Percentiles rank a stretch among this genome's conserved stretches.
phyloP scores from a whole-genome alignment of 208 protist genomes.

The Phytomonas sp. region DNA sequence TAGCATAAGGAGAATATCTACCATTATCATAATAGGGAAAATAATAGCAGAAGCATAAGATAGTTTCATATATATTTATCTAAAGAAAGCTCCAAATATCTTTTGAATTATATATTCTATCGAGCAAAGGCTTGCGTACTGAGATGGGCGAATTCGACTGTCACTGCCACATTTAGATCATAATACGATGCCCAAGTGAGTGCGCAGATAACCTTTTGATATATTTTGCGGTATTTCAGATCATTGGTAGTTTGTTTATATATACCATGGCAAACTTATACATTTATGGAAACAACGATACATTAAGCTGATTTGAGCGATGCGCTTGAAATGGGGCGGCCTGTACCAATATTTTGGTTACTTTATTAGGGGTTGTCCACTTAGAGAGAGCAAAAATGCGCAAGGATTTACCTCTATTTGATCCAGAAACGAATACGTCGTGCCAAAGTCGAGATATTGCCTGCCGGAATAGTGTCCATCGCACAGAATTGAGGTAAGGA shows the following conservation, averaged over 20 bases:
- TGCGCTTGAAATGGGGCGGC: background rate
- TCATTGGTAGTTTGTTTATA: background rate
- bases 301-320: background rate
- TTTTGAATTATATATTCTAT: background rate
- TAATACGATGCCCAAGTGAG: background rate
- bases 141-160: background rate
- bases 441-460: background rate
- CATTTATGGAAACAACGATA: background rate
- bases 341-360: background rate
- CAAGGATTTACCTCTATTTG: background rate
- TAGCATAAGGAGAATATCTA: background rate
- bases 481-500: background rate
- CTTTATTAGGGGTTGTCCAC: background rate
- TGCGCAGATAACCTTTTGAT: background rate
- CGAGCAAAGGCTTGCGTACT: background rate
- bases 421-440: background rate
- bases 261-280: background rate
- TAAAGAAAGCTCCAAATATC: background rate
- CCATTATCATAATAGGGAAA: slow-evolving; percentile 1
- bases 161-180: background rate
- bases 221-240: background rate
- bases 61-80: background rate
- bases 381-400: background rate
- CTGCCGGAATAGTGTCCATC: background rate
- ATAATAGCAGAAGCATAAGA: background rate